A percentile compares a stretch with the other conserved stretches of the same genome.
These are phyloP conservation scores for Yarrowia phangngaensis DNA, from an alignment of 805 yeast species.

Conservation along the genomic window DNA sequence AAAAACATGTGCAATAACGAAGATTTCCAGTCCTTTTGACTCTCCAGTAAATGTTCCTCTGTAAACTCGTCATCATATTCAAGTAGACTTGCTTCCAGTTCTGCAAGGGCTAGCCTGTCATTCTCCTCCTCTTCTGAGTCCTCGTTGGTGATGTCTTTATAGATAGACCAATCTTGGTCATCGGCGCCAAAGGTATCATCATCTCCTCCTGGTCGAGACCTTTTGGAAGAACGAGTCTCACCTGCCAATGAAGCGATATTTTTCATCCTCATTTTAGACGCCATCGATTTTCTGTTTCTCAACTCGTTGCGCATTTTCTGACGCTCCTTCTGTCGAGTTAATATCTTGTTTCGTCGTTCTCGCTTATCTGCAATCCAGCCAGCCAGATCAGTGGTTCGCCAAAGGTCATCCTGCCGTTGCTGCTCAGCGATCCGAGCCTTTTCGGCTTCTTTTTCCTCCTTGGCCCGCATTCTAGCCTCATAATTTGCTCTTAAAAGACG, in stretches of 20 bases:
- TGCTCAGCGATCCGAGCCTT: conserved; percentile 57
- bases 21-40: conserved; percentile 81
- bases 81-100: conserved; percentile 68
- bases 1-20: conserved; percentile 76
- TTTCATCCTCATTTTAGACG: conserved; percentile 91
- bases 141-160: conserved; percentile 71
- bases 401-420: conserved; percentile 62
- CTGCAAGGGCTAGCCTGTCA: conserved; percentile 44
- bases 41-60: conserved; percentile 63
- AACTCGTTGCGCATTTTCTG: conserved; percentile 69
- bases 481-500: conserved; percentile 75
- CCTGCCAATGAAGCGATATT: conserved; percentile 81
- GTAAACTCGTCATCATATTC: conserved; percentile 83
- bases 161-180: conserved; percentile 93
- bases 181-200: conserved; percentile 92
- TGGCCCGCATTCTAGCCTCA: conserved; percentile 82
- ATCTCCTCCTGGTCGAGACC: conserved; percentile 30
- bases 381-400: conserved; percentile 69
- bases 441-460: conserved; percentile 69
- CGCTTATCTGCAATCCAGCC: conserved; percentile 80
- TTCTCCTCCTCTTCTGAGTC: conserved; percentile 80
- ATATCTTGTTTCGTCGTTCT: conserved; percentile 52
- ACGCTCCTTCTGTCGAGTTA: conserved; percentile 63
- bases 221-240: conserved; percentile 43
- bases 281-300: conserved; percentile 82